phyloP scores from a whole-genome alignment of 2,329 filamentous ascomycete genomes.

The Didymella glomerata region DNA sequence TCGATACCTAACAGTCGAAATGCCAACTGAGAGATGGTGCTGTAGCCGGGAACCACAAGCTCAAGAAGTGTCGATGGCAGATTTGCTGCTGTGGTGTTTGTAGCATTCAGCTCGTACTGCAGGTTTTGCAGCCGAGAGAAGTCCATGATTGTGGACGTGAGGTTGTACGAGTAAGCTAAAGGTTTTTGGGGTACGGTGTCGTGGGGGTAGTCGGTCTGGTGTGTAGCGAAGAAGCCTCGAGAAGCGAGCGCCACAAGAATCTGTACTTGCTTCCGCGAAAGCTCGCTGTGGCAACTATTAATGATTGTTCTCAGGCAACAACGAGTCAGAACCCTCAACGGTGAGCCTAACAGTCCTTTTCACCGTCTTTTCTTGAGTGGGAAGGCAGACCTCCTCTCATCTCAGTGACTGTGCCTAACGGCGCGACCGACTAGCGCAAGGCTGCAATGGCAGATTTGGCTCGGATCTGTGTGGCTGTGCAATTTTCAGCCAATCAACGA shows the following conservation, averaged over 20 bases:
- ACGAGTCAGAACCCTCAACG: not conserved
- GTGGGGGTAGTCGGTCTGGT: not conserved
- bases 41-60: constrained; percentile 13
- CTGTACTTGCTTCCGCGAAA: not conserved
- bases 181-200: not conserved
- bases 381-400: not conserved
- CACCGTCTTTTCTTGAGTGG: not conserved
- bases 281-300: constrained; percentile 2
- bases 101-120: constrained; percentile 11
- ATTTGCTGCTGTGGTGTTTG: constrained; percentile 8
- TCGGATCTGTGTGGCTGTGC: constrained; percentile 7
- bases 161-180: not conserved
- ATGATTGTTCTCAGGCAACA: not conserved
- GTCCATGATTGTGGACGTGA: not conserved
- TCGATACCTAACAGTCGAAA: constrained; percentile 13
- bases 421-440: constrained; percentile 12
- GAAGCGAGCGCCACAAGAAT: not conserved
- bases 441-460: not conserved
- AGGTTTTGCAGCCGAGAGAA: constrained; percentile 10
- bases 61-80: constrained; percentile 11
- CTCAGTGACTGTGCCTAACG: not conserved
- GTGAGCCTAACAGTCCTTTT: constrained; percentile 2
- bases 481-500: not conserved
- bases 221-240: not conserved
- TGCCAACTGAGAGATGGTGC: constrained; percentile 10